Base-by-base conservation (phyloP, 2,329 filamentous ascomycete genomes). In the Aurifilum marmelostoma region DNA sequence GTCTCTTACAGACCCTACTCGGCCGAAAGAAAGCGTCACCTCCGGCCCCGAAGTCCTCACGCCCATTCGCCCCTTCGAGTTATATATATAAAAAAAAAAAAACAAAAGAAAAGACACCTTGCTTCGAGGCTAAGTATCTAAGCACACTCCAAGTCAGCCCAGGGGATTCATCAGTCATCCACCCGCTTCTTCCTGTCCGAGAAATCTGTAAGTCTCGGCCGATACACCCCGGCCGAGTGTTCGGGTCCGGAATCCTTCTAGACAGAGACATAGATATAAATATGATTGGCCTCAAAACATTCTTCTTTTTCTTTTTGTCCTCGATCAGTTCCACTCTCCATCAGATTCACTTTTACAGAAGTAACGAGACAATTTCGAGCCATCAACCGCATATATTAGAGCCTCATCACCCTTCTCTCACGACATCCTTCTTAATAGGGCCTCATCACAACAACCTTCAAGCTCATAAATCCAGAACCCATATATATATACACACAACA, bases 401-500 rank as follows among this genome's bases (percentile, higher is more conserved):
- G 4, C 18, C 41, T 21, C 16, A 47, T 47, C 41, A 47, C 16
- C 6, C 5, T 47, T 7, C 18, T 47, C 27, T 32, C 24, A 16
- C 18, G 34, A 34, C 34, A 34, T 29, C 54, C 7, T 11, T 27
- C 5, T 16, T 14, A 7, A 14, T n/a, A 56, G 16, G 3, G 27
- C 29, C 24, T 56, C 24, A 58, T 32, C 12, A 32, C 18, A 58
- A 58, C 24, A n/a, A 58, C 54, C 54, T 4, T 2, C 54, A 32
- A 58, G n/a, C 54, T 16, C 54, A 11, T 16, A 14, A 9, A 32
- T 66, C 68, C 70, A 75, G n/a, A n/a, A 66, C n/a, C n/a, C 3
- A 21, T 12, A 39, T 24, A 39, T 21, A 34, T 34, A 37, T n/a
- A 12, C 34, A 0, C 11, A 60, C 4, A 37, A 24, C 6, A 43